phyloP scores from a whole-genome alignment of 106 monocot genomes.

The Hemerocallis citrina region DNA sequence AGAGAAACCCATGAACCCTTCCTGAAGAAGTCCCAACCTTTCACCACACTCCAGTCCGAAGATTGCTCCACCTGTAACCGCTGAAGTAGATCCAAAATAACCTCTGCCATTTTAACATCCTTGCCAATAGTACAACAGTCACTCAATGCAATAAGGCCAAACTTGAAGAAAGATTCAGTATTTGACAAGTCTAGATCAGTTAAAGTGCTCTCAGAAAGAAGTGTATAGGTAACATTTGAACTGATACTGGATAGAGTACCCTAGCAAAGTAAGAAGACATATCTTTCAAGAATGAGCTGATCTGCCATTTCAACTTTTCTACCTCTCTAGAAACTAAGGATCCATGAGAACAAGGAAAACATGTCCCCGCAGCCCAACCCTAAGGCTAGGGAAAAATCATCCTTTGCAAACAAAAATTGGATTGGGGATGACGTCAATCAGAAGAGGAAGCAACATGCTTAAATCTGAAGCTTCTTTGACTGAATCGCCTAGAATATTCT shows the following conservation, averaged over 20 bases:
- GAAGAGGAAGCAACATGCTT: slow-evolving; percentile 44
- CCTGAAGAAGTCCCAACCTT: slow-evolving; percentile 67
- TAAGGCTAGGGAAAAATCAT: slow-evolving; percentile 23
- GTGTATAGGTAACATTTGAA: slow-evolving; percentile 3
- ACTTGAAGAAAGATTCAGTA: slow-evolving; percentile 30
- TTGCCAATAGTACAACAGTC: slow-evolving; percentile 7
- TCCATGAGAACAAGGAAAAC: slow-evolving; percentile 29
- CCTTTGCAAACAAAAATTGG: slow-evolving; percentile 11
- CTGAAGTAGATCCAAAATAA: slow-evolving; percentile 39
- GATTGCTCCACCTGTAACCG: slow-evolving; percentile 18
- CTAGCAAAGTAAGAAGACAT: slow-evolving; percentile 80
- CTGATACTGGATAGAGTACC: slow-evolving; percentile 30
- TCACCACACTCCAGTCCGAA: slow-evolving; percentile 2
- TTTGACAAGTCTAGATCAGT: slow-evolving; percentile 22
- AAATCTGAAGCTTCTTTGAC: slow-evolving; percentile 27
- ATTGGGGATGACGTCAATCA: slow-evolving; percentile 63
- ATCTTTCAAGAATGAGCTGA: slow-evolving; percentile 79
- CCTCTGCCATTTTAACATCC: slow-evolving; percentile 16
- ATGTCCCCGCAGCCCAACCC: slow-evolving; percentile 42
- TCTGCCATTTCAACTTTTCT: slow-evolving; percentile 59
- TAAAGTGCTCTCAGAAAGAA: slow-evolving; percentile 10
- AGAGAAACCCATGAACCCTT: slow-evolving; percentile 56
- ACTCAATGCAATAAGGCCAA: slow-evolving; percentile 32
- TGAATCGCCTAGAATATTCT: slow-evolving; percentile 32
- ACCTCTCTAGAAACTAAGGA: slow-evolving; percentile 69